Evolutionary conservation across 129 eudicot species (phyloP), one percentile per base, ranked within the genome.

Genomic region (Tanacetum coccineum): DNA sequence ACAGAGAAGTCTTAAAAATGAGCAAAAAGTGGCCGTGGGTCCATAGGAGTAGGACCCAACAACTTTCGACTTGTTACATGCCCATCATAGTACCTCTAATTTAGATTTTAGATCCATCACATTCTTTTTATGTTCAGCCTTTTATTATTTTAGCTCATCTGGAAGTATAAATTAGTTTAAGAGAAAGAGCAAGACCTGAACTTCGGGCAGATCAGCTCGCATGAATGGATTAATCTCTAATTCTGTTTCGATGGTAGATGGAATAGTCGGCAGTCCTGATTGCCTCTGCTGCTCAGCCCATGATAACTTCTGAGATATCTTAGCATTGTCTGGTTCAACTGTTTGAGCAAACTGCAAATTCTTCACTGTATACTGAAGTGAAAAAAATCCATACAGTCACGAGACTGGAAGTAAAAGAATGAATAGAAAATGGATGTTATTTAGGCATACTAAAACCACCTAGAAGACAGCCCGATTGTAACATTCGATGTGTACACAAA

Each of bases 341-440:
- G 95, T 92, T 81, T 71, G 82, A 32, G 98, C 98, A 84, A 92
- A 92, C 84, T 88, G 96, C 90, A 92, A 70, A 80, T 92, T 92
- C 87, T 92, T 88, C 81, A 83, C 95, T 20, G 98, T 92, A 67
- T 92, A 92, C 98, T 92, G 89, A 51, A 74, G n/a, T 19, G 30
- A 66, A 44, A 44, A 21, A 17, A 56, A 9, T 2, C 21, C 11
- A 52, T 8, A 53, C 13, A 32, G 62, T 57, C 40, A 57, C 0
- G 9, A 57, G 4, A 53, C 1, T 15, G 9, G 28, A 55, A 55
- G n/a, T 55, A 55, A 14, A 55, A 55, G 14, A 55, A 55, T 11
- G 14, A 49, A 49, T 14, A 13, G 54, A 49, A 49, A 49, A 49
- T 13, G 54, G 54, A 15, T 49, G 1, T 36, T 36, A 36, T 36